A percentile compares a stretch with the other conserved stretches of the same genome.
Evolutionary conservation across 2,329 filamentous ascomycete genomes (phyloP).

Genomic region (Diplodia corticola): DNA sequence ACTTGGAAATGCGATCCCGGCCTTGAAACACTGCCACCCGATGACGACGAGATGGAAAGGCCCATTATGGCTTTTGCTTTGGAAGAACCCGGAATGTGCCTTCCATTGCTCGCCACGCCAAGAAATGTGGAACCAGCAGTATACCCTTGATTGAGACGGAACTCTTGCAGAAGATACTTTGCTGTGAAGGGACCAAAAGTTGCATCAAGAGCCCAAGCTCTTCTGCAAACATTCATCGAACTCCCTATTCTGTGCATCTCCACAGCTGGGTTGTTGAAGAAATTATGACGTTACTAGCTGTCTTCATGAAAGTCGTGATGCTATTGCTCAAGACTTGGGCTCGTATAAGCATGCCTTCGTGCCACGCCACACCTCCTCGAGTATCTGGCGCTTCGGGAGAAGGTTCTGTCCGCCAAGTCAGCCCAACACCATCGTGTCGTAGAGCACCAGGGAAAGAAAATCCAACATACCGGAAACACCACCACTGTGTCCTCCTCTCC

Average conservation of each 20-base stretch:
- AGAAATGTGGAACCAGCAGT: neutral
- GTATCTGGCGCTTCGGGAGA: conserved; percentile 69
- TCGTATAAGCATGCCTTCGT: conserved; percentile 80
- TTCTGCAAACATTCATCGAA: too few relatives aligned
- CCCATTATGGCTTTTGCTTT: neutral
- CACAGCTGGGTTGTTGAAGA: neutral
- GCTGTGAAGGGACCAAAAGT: neutral
- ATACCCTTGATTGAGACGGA: neutral
- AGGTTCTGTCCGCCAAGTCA: conserved; percentile 50
- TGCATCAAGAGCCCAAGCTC: neutral
- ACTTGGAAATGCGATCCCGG: neutral
- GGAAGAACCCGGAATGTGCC: neutral
- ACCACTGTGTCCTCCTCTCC: conserved; percentile 87
- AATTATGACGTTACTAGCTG: neutral
- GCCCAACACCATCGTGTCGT: neutral
- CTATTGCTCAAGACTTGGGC: conserved; percentile 29
- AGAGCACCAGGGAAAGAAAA: neutral
- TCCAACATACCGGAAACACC: conserved; percentile 73
- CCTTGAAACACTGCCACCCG: neutral
- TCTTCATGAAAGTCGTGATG: neutral
- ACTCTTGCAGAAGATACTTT: neutral
- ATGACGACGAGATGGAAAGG: neutral
- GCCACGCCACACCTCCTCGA: conserved; percentile 90
- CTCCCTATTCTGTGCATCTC: neutral
- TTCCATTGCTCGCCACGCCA: neutral